Evolutionary conservation across 768 basidiomycete genomes (phyloP), one percentile per base, ranked within the genome.

Genomic region (Cantharellus anzutake): DNA sequence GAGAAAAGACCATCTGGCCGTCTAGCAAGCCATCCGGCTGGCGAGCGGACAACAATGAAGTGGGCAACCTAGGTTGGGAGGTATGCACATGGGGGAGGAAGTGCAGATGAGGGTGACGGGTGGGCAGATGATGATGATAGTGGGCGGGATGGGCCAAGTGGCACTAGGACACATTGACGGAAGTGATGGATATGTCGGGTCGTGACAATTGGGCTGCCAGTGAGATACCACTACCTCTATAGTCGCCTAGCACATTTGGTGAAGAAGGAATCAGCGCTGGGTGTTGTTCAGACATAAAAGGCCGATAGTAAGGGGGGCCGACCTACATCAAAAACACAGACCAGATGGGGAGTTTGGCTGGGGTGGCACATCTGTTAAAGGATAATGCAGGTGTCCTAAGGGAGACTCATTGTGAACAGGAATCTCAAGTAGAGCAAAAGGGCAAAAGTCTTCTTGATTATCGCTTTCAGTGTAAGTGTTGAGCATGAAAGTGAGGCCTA

Each of bases 401-500:
- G 79, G 77, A 76, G 75, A 77, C 81, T 82, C 80, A 80, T 76
- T 70, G 80, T 79, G 80, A 78, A 83, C 80, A 83, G 81, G 82
- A 82, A 81, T 78, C 80, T 79, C 78, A 71, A 76, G 79, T 82
- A 76, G 81, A 83, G 77, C 78, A 81, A 81, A 81, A 81, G 80
- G 80, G 80, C 78, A 81, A 80, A 81, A 79, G 80, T 78, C 76
- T 77, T 77, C 79, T 81, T 81, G 80, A 82, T 81, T 78, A 29
- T 79, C 81, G 81, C 81, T 80, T 81, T 81, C 80, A 81, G 79
- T 80, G 76, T 78, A 78, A 79, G 81, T 80, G 81, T 78, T 80
- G 80, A 82, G 80, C 79, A 79, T 80, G 80, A 82, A 82, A 83
- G 81, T 78, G 79, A 79, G 80, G 81, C 80, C 81, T 81, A 82